These are phyloP conservation scores for Nissolia schottii DNA, from an alignment of 306 rosid species.

Conservation along the genomic window DNA sequence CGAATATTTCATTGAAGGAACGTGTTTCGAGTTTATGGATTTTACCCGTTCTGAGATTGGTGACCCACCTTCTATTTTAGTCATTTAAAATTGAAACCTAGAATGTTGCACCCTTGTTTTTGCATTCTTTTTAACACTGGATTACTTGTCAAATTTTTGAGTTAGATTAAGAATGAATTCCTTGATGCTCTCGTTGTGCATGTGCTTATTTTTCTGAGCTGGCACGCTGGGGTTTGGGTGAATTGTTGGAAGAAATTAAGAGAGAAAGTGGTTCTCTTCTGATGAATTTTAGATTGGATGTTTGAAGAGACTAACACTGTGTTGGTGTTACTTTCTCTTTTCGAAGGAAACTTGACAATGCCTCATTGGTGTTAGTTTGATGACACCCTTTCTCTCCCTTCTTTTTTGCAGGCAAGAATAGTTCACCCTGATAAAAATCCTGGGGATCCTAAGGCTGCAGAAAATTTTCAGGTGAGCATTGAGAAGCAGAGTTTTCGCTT, in stretches of 20 bases:
- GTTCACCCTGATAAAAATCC: slow-evolving; percentile 98
- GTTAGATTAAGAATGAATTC: neutral
- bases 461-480: slow-evolving; percentile 71
- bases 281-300: neutral
- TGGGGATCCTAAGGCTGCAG: slow-evolving; percentile 90
- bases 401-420: slow-evolving; percentile 58
- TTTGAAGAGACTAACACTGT: neutral
- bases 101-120: neutral
- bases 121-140: neutral
- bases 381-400: neutral
- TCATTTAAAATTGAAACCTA: neutral
- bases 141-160: neutral
- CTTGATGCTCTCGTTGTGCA: neutral
- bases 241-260: neutral
- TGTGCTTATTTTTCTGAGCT: neutral
- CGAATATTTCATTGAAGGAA: neutral
- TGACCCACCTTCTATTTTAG: neutral
- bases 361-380: neutral
- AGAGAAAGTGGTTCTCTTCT: neutral
- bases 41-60: neutral
- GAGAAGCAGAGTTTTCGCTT: slow-evolving; percentile 6
- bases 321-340: neutral
- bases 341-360: neutral
- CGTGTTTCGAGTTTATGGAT: neutral
- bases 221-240: neutral